Conservation (phyloP, 805 yeast genomes). For the Priceomyces haplophilus region DNA sequence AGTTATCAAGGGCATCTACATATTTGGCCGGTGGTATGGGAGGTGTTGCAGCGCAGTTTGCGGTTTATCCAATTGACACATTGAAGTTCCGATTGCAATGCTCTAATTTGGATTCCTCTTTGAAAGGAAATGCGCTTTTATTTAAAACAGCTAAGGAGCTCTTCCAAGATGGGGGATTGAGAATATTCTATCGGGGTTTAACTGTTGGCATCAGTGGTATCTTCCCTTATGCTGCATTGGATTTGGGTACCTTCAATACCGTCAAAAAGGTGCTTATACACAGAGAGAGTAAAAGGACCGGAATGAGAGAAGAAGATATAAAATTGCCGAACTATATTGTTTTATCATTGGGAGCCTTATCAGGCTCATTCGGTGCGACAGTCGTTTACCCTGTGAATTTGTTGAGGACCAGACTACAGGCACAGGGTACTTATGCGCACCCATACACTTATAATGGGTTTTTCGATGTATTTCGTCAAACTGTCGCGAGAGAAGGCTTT, state of each 20-base stretch:
- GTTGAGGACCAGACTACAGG: constrained; percentile 90
- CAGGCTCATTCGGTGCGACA: constrained; percentile 95
- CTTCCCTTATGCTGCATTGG: constrained; percentile 96
- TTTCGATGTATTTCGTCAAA: constrained; percentile 69
- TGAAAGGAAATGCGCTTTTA: constrained; percentile 61
- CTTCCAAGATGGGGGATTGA: constrained; percentile 75
- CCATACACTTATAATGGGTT: constrained; percentile 83
- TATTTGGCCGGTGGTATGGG: constrained; percentile 95
- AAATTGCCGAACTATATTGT: constrained; percentile 76
- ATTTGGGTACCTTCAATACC: constrained; percentile 87
- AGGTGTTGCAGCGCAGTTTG: constrained; percentile 88
- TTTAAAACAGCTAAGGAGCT: constrained; percentile 69
- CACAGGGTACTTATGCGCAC: constrained; percentile 96
- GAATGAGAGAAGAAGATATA: constrained; percentile 62
- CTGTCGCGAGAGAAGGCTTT: constrained; percentile 80
- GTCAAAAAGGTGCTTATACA: constrained; percentile 73
- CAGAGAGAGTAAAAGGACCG: constrained; percentile 54
- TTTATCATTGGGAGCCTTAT: constrained; percentile 86
- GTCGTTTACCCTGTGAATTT: constrained; percentile 91
- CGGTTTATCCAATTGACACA: constrained; percentile 95
- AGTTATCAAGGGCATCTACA: constrained; percentile 73
- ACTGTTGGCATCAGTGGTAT: constrained; percentile 92
- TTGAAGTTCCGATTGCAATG: constrained; percentile 91
- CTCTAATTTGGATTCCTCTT: constrained; percentile 66
- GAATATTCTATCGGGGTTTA: constrained; percentile 82